Conservation (phyloP, 805 yeast genomes). For the Jamesozyma spencerorum region DNA sequence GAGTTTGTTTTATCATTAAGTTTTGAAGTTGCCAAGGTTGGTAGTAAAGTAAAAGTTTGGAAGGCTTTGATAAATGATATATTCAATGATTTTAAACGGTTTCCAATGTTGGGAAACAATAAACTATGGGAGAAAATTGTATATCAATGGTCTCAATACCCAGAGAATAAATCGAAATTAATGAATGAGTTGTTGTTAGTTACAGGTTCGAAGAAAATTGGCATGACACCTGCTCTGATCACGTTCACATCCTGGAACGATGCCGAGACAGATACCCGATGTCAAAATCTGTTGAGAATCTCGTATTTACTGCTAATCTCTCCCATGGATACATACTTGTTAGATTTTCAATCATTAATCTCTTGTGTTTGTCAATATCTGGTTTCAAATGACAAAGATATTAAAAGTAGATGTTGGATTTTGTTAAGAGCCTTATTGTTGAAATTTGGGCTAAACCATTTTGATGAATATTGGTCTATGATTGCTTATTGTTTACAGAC, state of each 20-base stretch:
- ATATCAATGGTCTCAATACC: slow-evolving; percentile 46
- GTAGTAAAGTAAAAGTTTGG: slow-evolving; percentile 47
- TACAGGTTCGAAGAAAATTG: slow-evolving; percentile 33
- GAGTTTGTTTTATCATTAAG: slow-evolving; percentile 39
- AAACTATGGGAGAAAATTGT: slow-evolving; percentile 48
- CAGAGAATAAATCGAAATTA: slow-evolving; percentile 48
- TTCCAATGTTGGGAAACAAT: slow-evolving; percentile 12
- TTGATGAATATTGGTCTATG: slow-evolving; percentile 61
- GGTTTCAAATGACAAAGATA: slow-evolving; percentile 22
- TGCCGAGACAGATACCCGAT: slow-evolving; percentile 48
- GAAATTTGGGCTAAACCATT: slow-evolving; percentile 52
- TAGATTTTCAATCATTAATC: slow-evolving; percentile 41
- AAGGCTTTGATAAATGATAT: slow-evolving; percentile 53
- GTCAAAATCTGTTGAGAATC: slow-evolving; percentile 49
- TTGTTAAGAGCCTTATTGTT: slow-evolving; percentile 58
- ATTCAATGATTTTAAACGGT: slow-evolving; percentile 41
- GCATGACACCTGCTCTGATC: slow-evolving; percentile 44
- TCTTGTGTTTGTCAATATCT: slow-evolving; percentile 35
- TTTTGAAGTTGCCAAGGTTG: slow-evolving; percentile 21
- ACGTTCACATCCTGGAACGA: slow-evolving; percentile 60
- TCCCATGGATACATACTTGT: slow-evolving; percentile 46
- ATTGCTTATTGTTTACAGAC: slow-evolving; percentile 52
- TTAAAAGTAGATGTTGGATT: slow-evolving; percentile 33
- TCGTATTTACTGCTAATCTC: slow-evolving; percentile 55
- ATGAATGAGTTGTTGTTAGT: slow-evolving; percentile 21